Conservation (phyloP, 2,329 filamentous ascomycete species). For the Parastagonospora nodorum region DNA sequence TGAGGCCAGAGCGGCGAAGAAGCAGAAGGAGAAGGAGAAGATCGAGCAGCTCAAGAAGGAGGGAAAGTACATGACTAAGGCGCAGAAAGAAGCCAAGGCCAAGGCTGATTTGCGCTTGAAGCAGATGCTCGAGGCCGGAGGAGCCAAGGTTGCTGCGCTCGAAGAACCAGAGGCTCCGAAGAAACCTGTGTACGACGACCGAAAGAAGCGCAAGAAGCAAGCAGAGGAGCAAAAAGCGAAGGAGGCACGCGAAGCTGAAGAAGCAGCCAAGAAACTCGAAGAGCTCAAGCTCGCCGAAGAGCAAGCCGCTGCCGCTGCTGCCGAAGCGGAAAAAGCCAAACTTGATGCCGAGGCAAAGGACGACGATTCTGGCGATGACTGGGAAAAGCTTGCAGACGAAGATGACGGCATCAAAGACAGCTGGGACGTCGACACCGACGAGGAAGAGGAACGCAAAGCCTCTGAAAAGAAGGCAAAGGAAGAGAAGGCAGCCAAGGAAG, state of each 20-base stretch:
- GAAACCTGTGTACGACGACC: constrained; percentile 74
- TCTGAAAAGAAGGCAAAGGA: constrained; percentile 30
- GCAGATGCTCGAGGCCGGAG: constrained; percentile 80
- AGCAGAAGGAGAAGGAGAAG: constrained; percentile 84
- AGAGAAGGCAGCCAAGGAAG: constrained; percentile 18
- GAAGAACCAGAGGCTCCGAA: constrained; percentile 74
- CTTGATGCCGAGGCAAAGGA: constrained; percentile 64
- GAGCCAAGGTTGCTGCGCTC: constrained; percentile 65
- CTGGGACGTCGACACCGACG: constrained; percentile 87
- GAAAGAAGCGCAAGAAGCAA: constrained; percentile 75
- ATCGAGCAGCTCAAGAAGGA: constrained; percentile 87
- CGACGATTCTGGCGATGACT: constrained; percentile 75
- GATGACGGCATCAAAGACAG: constrained; percentile 86
- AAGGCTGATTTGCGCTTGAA: constrained; percentile 79
- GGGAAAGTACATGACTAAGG: constrained; percentile 84
- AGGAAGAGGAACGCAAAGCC: constrained; percentile 61
- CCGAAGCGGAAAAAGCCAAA: constrained; percentile 69
- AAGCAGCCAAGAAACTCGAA: constrained; percentile 60
- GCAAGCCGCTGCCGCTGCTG: constrained; percentile 78
- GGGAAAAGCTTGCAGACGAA: constrained; percentile 79
- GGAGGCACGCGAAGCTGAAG: constrained; percentile 56
- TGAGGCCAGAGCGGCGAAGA: constrained; percentile 76
- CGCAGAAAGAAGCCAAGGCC: constrained; percentile 81
- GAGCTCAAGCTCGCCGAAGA: constrained; percentile 59
- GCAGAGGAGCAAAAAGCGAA: constrained; percentile 58